A percentile compares a stretch with the other conserved stretches of the same genome.
Evolutionary conservation across 129 eudicot genomes (phyloP).

Genomic region (Kitagawia praeruptora): DNA sequence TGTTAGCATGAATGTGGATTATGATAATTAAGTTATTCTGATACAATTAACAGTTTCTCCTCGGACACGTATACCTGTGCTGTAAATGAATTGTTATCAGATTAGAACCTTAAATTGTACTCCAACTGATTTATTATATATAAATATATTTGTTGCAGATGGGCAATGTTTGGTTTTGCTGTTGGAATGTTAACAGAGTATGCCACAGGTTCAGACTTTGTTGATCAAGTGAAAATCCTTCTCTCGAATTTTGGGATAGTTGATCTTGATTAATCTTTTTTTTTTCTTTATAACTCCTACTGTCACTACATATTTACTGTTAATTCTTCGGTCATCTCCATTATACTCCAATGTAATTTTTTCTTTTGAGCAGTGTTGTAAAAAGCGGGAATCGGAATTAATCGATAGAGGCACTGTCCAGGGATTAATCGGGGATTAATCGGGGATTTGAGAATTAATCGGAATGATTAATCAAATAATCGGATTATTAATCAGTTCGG

Average conservation of each 20-base stretch:
- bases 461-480: too few species aligned
- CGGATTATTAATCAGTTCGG: too few species aligned
- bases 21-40: too few species aligned
- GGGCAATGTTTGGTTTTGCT: conserved; percentile 99
- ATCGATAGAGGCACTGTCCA: too few species aligned
- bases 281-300: background rate
- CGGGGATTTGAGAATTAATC: too few species aligned
- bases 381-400: too few species aligned
- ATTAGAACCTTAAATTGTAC: background rate
- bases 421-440: too few species aligned
- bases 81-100: background rate
- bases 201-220: conserved; percentile 95
- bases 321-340: conserved; percentile 11
- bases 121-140: background rate
- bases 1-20: too few species aligned
- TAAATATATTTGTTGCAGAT: conserved; percentile 37
- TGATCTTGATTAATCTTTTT: conserved; percentile 60
- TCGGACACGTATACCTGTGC: background rate
- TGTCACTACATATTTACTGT: background rate
- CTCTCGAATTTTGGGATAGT: conserved; percentile 92
- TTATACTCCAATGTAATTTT: conserved; percentile 5
- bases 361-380: background rate
- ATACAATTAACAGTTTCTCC: background rate
- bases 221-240: conserved; percentile 94
- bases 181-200: conserved; percentile 97